Conservation (phyloP, 306 rosid genomes). For the Inga laurina region DNA sequence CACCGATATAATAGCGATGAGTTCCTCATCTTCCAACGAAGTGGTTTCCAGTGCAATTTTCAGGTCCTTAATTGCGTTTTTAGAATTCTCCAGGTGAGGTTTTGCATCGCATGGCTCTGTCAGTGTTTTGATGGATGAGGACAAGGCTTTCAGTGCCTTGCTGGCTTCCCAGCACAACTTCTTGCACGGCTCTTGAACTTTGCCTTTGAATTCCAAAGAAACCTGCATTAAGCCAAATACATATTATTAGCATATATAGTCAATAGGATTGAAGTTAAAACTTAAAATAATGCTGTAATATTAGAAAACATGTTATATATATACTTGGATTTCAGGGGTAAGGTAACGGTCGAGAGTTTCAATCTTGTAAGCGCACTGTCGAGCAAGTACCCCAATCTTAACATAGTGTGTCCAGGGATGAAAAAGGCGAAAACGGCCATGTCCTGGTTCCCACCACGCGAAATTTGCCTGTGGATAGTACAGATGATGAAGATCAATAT, state of each 20-base stretch:
- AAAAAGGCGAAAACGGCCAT: conserved; percentile 67
- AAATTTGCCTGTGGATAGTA: conserved; percentile 62
- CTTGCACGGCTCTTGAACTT: conserved; percentile 58
- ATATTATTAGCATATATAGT: not conserved
- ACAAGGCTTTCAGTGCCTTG: conserved; percentile 60
- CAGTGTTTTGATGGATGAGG: conserved; percentile 63
- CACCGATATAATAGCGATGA: conserved; percentile 56
- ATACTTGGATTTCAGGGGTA: conserved; percentile 54
- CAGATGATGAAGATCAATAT: not conserved
- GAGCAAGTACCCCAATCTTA: conserved; percentile 66
- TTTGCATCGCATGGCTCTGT: conserved; percentile 50
- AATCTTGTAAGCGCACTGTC: conserved; percentile 78
- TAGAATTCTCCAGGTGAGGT: conserved; percentile 53
- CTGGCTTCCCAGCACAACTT: conserved; percentile 61
- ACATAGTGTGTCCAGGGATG: conserved; percentile 90
- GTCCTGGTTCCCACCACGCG: conserved; percentile 94
- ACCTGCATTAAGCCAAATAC: conserved; percentile 36
- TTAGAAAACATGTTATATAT: not conserved
- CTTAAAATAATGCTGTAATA: not conserved
- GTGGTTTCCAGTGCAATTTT: conserved; percentile 46
- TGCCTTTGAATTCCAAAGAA: conserved; percentile 47
- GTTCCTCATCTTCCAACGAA: conserved; percentile 43
- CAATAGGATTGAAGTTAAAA: not conserved
- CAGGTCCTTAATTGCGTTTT: conserved; percentile 59
- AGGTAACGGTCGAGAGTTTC: conserved; percentile 65